Conservation (phyloP, 345 rosid species). For the Rhodamnia argentea region DNA sequence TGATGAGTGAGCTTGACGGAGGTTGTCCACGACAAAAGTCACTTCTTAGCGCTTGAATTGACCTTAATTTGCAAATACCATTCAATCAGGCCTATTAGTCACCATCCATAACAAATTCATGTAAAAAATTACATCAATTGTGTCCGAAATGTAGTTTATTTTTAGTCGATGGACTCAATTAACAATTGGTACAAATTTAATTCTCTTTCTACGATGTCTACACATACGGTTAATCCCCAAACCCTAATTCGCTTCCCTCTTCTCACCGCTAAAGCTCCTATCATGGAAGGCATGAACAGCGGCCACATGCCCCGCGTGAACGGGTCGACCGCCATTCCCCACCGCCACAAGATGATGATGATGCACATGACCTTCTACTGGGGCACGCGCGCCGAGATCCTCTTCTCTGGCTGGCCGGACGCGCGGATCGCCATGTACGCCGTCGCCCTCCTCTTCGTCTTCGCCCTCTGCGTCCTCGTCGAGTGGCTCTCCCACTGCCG, state of each 20-base stretch:
- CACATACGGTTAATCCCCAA: not conserved
- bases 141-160: no score
- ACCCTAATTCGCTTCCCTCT: not conserved
- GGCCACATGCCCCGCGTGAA: not conserved
- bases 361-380: constrained; percentile 75
- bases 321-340: not conserved
- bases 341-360: constrained; percentile 21
- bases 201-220: no score
- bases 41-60: no score
- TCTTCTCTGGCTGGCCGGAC: constrained; percentile 70
- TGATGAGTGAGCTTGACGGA: not conserved
- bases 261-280: not conserved
- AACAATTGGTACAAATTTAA: no score
- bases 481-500: constrained; percentile 45
- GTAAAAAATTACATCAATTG: no score
- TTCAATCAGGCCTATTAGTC: no score
- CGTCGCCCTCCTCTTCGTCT: constrained; percentile 32
- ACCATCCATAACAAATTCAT: no score
- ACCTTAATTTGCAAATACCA: no score
- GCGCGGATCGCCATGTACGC: constrained; percentile 33
- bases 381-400: constrained; percentile 48
- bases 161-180: no score
- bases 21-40: not conserved
- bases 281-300: not conserved
- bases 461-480: constrained; percentile 23